Percentiles rank a stretch among this genome's conserved stretches.
These are phyloP conservation scores for Gossypium gossypioides DNA, from an alignment of 441 rosid species.

Conservation along the genomic window DNA sequence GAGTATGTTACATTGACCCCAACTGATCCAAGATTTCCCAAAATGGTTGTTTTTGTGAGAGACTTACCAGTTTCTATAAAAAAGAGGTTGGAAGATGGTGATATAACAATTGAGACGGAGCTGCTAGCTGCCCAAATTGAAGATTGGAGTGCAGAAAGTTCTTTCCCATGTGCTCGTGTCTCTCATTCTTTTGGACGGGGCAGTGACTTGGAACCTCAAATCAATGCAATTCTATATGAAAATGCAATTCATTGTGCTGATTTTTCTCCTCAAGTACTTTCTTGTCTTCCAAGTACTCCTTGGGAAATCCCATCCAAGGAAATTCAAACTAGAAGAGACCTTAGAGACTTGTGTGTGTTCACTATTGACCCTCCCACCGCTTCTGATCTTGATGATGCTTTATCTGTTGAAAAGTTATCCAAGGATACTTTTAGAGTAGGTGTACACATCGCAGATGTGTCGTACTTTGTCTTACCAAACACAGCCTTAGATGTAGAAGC, in stretches of 20 bases:
- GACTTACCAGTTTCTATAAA: conserved; percentile 51
- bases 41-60: conserved; percentile 43
- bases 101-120: conserved; percentile 57
- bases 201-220: conserved; percentile 56
- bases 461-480: conserved; percentile 80
- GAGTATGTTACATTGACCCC: conserved; percentile 55
- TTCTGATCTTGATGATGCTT: conserved; percentile 85
- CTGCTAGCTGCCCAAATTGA: conserved; percentile 62
- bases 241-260: conserved; percentile 54
- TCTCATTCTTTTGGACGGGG: conserved; percentile 60
- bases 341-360: conserved; percentile 63
- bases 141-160: conserved; percentile 61
- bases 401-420: conserved; percentile 60
- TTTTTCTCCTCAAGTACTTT: conserved; percentile 46
- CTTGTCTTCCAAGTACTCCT: conserved; percentile 56
- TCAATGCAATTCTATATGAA: conserved; percentile 61
- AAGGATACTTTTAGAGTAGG: conserved; percentile 64
- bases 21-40: conserved; percentile 61
- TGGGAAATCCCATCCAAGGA: conserved; percentile 77
- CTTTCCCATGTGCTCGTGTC: conserved; percentile 47
- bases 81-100: conserved; percentile 58
- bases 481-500: conserved; percentile 71
- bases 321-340: conserved; percentile 47
- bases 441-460: conserved; percentile 83
- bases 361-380: conserved; percentile 76